Evolutionary conservation across 83 land plant species (phyloP).

Genomic region (Thuja plicata): DNA sequence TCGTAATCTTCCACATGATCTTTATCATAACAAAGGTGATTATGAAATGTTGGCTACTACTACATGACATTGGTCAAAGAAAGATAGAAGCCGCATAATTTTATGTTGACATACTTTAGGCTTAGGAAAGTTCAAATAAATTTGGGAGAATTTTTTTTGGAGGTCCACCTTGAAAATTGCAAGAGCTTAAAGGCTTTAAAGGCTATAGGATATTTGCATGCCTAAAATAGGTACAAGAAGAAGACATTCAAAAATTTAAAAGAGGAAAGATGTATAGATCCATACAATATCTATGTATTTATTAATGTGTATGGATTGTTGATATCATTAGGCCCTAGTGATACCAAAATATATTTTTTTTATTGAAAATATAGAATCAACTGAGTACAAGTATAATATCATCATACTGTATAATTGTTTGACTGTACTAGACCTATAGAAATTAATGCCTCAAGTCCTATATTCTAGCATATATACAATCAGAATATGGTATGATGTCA

Average conservation of each 20-base stretch:
- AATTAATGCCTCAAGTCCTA: no score
- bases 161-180: no score
- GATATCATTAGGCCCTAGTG: constrained; percentile 56
- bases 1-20: no score
- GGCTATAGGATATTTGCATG: constrained; percentile 82
- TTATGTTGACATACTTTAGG: constrained; percentile 89
- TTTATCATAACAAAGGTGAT: constrained; percentile 93
- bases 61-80: constrained; percentile 92
- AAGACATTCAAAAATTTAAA: constrained; percentile 68
- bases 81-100: constrained; percentile 71
- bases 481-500: no score
- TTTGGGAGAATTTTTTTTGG: no score
- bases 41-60: constrained; percentile 87
- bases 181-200: constrained; percentile 74
- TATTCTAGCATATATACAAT: no score
- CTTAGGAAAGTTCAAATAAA: constrained; percentile 65
- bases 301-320: constrained; percentile 86
- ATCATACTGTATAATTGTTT: no score
- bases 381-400: no score
- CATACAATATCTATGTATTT: constrained; percentile 92
- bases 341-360: constrained; percentile 67
- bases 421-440: no score
- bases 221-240: constrained; percentile 75
- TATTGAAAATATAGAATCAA: no score
- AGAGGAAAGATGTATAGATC: constrained; percentile 29